A percentile compares a stretch with the other conserved stretches of the same genome.
These are phyloP conservation scores for Dendrobium huoshanense DNA, from an alignment of 106 monocot genomes.

Conservation along the genomic window DNA sequence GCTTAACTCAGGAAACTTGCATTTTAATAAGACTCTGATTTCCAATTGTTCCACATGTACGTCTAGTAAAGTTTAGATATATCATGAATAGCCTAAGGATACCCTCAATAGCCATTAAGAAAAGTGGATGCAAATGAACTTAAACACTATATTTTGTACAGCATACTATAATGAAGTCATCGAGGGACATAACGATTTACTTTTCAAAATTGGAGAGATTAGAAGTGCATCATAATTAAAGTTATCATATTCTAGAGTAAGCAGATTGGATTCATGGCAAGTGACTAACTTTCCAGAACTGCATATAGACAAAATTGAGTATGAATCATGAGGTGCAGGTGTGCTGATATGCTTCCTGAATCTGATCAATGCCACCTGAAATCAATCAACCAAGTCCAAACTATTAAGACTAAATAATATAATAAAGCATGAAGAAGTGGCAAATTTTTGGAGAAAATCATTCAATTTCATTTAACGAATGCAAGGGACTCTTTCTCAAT, in stretches of 20 bases:
- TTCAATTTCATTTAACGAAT: no score
- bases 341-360: slow-evolving; percentile 96
- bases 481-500: no score
- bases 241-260: background rate
- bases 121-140: background rate
- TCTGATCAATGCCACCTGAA: no score
- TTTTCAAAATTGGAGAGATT: background rate
- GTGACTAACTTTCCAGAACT: slow-evolving; percentile 95
- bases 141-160: background rate
- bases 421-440: no score
- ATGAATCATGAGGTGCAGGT: slow-evolving; percentile 97
- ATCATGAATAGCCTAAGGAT: background rate
- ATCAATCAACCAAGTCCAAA: no score
- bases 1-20: no score
- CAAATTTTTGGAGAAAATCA: no score
- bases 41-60: background rate
- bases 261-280: slow-evolving; percentile 4
- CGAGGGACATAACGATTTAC: background rate
- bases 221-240: background rate
- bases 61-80: background rate
- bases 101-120: background rate
- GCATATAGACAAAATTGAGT: slow-evolving; percentile 90
- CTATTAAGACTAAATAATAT: no score
- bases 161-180: background rate
- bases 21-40: background rate